These are phyloP conservation scores for Camptophora hylomeconis DNA, from an alignment of 2,329 filamentous ascomycete genomes.

Conservation along the genomic window DNA sequence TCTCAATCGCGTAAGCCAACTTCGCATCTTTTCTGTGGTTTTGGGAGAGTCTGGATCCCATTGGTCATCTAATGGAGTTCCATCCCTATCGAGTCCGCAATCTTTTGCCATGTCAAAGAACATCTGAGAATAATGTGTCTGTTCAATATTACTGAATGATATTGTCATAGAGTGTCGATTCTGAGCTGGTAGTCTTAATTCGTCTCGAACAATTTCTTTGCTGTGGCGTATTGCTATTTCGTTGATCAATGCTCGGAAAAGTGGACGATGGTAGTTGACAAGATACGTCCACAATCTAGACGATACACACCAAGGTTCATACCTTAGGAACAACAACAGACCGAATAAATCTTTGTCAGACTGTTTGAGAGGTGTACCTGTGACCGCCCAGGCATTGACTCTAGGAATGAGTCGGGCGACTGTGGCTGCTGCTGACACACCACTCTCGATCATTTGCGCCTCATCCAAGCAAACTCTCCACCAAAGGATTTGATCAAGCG, in stretches of 20 bases:
- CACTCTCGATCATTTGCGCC: slow-evolving; percentile 85
- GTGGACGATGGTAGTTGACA: slow-evolving; percentile 43
- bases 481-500: slow-evolving; percentile 70
- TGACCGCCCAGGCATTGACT: slow-evolving; percentile 81
- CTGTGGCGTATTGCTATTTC: slow-evolving; percentile 70
- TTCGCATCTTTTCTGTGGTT: slow-evolving; percentile 59
- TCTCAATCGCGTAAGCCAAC: slow-evolving; percentile 63
- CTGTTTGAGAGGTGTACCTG: slow-evolving; percentile 77
- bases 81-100: slow-evolving; percentile 52
- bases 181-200: slow-evolving; percentile 68
- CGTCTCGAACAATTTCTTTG: slow-evolving; percentile 65
- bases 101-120: slow-evolving; percentile 63
- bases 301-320: slow-evolving; percentile 59
- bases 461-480: slow-evolving; percentile 64
- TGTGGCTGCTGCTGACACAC: slow-evolving; percentile 67
- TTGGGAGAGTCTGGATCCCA: slow-evolving; percentile 51
- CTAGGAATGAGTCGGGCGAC: slow-evolving; percentile 71
- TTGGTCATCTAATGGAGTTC: slow-evolving; percentile 45
- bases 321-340: slow-evolving; percentile 66
- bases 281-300: slow-evolving; percentile 56
- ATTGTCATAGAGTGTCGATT: slow-evolving; percentile 78
- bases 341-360: slow-evolving; percentile 68
- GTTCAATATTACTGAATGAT: slow-evolving; percentile 80
- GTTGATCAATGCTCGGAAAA: slow-evolving; percentile 58
- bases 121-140: slow-evolving; percentile 71